phyloP scores from a whole-genome alignment of 2,329 filamentous ascomycete genomes.

The Simplicillium aogashimaense region DNA sequence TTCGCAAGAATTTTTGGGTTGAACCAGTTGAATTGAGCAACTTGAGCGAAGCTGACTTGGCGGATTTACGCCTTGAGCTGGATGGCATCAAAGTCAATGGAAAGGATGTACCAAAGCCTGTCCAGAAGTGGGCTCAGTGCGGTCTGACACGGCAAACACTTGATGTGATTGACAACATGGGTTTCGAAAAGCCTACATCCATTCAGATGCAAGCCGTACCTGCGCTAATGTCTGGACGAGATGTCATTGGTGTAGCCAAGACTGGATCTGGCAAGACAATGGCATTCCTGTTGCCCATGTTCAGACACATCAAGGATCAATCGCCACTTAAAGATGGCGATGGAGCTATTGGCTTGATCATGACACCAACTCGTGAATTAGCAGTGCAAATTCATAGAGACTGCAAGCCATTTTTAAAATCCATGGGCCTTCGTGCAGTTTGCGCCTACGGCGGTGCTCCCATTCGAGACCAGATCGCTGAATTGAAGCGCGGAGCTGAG shows the following conservation, averaged over 20 bases:
- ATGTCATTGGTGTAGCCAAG: slow-evolving; percentile 94
- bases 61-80: slow-evolving; percentile 72
- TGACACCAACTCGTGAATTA: slow-evolving; percentile 90
- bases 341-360: slow-evolving; percentile 78
- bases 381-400: slow-evolving; percentile 91
- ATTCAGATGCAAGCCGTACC: slow-evolving; percentile 95
- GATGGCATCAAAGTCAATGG: slow-evolving; percentile 93
- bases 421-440: slow-evolving; percentile 73
- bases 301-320: slow-evolving; percentile 95
- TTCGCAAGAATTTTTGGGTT: slow-evolving; percentile 91
- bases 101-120: slow-evolving; percentile 81
- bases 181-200: slow-evolving; percentile 80
- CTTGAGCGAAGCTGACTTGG: slow-evolving; percentile 77
- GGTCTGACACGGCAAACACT: slow-evolving; percentile 79
- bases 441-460: slow-evolving; percentile 93
- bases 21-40: slow-evolving; percentile 76
- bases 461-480: slow-evolving; percentile 95
- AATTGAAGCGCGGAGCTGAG: slow-evolving; percentile 88
- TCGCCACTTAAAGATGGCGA: slow-evolving; percentile 71
- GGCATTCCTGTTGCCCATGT: slow-evolving; percentile 93
- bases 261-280: slow-evolving; percentile 97
- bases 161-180: slow-evolving; percentile 71
- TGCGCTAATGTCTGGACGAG: slow-evolving; percentile 88
- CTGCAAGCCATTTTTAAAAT: slow-evolving; percentile 88
- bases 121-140: slow-evolving; percentile 94